These are phyloP conservation scores for Holtermannia corniformis DNA, from an alignment of 768 basidiomycete genomes.

Conservation along the genomic window DNA sequence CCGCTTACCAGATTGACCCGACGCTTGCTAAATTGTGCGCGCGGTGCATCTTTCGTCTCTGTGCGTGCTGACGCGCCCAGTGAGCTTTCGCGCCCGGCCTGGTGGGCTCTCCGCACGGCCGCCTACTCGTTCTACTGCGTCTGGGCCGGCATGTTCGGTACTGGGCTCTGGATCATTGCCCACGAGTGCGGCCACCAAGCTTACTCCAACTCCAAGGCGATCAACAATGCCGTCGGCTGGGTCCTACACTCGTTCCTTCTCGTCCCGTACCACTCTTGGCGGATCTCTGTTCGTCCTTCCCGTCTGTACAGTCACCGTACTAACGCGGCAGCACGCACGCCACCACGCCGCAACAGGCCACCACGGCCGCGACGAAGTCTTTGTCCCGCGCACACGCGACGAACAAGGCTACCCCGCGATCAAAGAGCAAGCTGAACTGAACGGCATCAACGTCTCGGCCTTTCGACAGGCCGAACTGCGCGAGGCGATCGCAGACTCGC, in stretches of 20 bases:
- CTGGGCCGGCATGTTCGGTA: constrained; percentile 71
- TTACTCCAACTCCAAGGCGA: constrained; percentile 79
- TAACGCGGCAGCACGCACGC: constrained; percentile 73
- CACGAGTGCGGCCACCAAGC: constrained; percentile 96
- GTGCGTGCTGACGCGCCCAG: constrained; percentile 44
- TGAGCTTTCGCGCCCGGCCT: constrained; percentile 49
- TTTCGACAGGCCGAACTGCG: constrained; percentile 34
- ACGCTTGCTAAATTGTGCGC: constrained; percentile 43
- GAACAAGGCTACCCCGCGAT: constrained; percentile 57
- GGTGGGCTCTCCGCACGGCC: constrained; percentile 50
- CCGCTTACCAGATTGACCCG: constrained; percentile 55
- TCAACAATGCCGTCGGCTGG: constrained; percentile 92
- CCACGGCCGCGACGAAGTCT: constrained; percentile 91
- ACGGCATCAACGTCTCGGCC: constrained; percentile 44
- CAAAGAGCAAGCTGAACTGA: constrained; percentile 51
- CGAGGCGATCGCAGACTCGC: constrained; percentile 86
- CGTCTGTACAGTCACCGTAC: too few relatives aligned
- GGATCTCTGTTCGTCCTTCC: constrained; percentile 57
- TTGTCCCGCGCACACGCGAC: constrained; percentile 78
- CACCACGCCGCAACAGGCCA: constrained; percentile 93
- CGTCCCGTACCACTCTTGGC: constrained; percentile 95
- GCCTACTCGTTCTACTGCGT: constrained; percentile 76
- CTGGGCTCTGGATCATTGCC: constrained; percentile 88
- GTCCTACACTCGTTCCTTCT: constrained; percentile 81
- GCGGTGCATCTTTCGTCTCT: too few relatives aligned